Base-by-base conservation (phyloP, 1,139 yeast genomes). In the Eremothecium cymbalariae region DNA sequence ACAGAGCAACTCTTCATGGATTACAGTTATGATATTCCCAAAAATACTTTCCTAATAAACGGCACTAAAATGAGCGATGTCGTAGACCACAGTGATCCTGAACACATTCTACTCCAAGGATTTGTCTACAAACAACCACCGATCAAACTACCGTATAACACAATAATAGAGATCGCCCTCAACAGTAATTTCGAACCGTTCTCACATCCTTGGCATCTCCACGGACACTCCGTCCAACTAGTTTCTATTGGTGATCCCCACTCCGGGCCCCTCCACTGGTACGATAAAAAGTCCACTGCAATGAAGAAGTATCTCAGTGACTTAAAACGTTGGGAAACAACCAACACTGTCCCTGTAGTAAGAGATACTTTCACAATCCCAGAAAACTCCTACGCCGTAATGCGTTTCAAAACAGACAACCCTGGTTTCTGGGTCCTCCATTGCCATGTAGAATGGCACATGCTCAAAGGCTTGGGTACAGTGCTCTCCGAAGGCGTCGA, bases 171-270 rank as follows among this genome's bases (percentile, higher is more conserved):
- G 48, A 63, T 85, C 38, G 73, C 81, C 8, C 58, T 85, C 31
- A 82, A 83, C 55, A 80, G 84, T 42, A 58, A 64, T 41, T n/a
- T n/a, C n/a, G 95, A 84, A 58, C 83, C 86, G 35, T 93, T 93
- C 62, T 73, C 74, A 42, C 95, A 85, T 60, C 95, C 95, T n/a
- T 83, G 86, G 77, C 95, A 85, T 57, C 63, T 85, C 47, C 95
- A 85, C 50, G 95, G 95, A 21, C 93, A 83, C 59, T 69, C 67
- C 41, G 82, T 84, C 68, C 93, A 85, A 67, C 67, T 82, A 7
- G 54, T 83, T 36, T 69, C 72, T 22, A 66, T 81, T 48, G 77
- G 74, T 28, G 62, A 59, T 6, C 67, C 44, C 56, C 72, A 53
- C 63, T 53, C 50, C 15, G 50, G 52, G 53, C 72, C 65, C 17